These are phyloP conservation scores for Penicillium ucsense DNA, from an alignment of 495 filamentous ascomycete genomes.

Conservation along the genomic window DNA sequence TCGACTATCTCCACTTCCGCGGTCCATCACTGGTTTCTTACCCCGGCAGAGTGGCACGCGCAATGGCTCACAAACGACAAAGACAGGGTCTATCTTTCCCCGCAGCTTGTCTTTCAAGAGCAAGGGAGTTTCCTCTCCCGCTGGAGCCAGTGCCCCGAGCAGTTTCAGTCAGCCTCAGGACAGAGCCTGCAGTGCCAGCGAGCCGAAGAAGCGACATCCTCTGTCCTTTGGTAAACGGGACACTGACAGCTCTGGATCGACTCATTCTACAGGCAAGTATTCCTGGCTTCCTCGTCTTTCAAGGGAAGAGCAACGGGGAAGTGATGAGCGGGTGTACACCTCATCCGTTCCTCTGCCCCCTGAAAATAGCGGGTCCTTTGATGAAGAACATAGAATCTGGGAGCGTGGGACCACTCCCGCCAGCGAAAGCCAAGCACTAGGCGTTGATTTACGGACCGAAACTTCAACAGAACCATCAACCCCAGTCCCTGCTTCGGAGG, in stretches of 20 bases:
- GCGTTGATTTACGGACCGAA: too few relatives aligned
- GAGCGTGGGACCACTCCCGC: too few relatives aligned
- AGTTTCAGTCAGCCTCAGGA: background rate
- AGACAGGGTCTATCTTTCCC: background rate
- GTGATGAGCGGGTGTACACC: too few relatives aligned
- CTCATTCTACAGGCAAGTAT: conserved; percentile 3
- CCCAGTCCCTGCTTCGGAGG: too few relatives aligned
- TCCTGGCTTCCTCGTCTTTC: conserved; percentile 5
- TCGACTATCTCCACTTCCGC: background rate
- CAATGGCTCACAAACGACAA: background rate
- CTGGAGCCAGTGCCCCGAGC: background rate
- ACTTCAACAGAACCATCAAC: too few relatives aligned
- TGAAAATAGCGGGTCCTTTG: conserved; percentile 2
- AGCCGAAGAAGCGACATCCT: conserved; percentile 13
- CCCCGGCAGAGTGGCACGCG: background rate
- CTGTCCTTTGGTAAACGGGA: conserved; percentile 18
- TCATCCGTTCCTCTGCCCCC: background rate
- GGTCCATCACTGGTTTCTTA: background rate
- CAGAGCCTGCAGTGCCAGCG: background rate
- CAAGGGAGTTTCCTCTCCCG: conserved; percentile 3
- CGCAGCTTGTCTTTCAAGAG: conserved; percentile 6
- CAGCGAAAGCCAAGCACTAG: too few relatives aligned
- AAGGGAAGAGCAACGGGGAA: background rate
- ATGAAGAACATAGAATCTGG: background rate
- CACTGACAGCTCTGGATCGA: conserved; percentile 3